phyloP scores from a whole-genome alignment of 2,329 filamentous ascomycete species.

The Epichloe glyceriae region DNA sequence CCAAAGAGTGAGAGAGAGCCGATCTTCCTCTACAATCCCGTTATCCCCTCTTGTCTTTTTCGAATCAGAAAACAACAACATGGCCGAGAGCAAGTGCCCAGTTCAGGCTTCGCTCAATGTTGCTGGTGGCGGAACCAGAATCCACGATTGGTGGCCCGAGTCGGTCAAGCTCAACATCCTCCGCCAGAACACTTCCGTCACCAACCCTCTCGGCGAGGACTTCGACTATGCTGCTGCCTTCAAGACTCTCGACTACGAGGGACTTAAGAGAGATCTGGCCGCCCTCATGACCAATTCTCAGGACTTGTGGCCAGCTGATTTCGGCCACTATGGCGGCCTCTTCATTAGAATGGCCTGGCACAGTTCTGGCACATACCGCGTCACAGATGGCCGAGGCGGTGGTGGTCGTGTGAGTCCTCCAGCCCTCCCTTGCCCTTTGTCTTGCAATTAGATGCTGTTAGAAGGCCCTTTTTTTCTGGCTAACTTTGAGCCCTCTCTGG shows the following conservation, averaged over 20 bases:
- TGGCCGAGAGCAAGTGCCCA: constrained; percentile 21
- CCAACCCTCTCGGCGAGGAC: constrained; percentile 50
- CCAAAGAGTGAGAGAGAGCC: background rate
- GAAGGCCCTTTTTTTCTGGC: background rate
- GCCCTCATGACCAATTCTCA: constrained; percentile 65
- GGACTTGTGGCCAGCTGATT: constrained; percentile 73
- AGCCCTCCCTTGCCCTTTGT: background rate
- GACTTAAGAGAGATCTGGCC: constrained; percentile 66
- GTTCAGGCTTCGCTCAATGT: constrained; percentile 22
- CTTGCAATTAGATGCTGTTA: no score
- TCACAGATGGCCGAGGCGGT: constrained; percentile 61
- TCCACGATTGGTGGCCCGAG: constrained; percentile 64
- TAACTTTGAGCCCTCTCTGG: background rate
- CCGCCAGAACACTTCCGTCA: constrained; percentile 52
- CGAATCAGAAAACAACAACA: constrained; percentile 4
- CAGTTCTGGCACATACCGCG: constrained; percentile 65
- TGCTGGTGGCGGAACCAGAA: constrained; percentile 52
- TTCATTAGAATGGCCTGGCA: constrained; percentile 78
- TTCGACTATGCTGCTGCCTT: constrained; percentile 65
- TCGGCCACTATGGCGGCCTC: constrained; percentile 68
- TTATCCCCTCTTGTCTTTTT: background rate
- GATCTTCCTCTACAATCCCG: background rate
- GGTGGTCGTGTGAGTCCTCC: constrained; percentile 38
- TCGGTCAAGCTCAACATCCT: constrained; percentile 56
- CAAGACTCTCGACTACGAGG: constrained; percentile 41